Evolutionary conservation across 495 filamentous ascomycete species (phyloP).

Genomic region (Lasiosphaeria ovina): DNA sequence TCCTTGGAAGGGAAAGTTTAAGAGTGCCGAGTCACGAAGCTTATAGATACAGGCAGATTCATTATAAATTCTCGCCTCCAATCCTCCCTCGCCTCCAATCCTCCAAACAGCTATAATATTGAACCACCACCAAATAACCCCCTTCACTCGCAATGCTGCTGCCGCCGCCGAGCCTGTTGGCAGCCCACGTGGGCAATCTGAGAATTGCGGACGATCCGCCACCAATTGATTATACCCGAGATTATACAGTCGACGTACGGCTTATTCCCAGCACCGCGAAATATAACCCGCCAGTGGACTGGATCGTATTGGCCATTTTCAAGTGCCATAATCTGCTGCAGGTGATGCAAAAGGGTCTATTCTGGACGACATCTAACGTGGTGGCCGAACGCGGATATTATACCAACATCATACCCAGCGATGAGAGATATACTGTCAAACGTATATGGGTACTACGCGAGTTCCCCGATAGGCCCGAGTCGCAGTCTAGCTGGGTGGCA

Average conservation of each 20-base stretch:
- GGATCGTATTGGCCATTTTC: not conserved
- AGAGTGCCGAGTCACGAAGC: too few species aligned
- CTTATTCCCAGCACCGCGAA: not conserved
- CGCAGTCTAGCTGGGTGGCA: not conserved
- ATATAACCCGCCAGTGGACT: not conserved
- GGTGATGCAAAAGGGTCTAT: conserved; percentile 1
- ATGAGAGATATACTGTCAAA: not conserved
- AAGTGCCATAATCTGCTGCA: not conserved
- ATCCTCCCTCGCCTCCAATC: too few species aligned
- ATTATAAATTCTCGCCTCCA: too few species aligned
- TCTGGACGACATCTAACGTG: conserved; percentile 3
- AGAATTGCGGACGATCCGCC: not conserved
- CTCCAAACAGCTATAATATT: too few species aligned
- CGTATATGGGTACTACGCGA: not conserved
- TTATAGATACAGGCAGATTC: too few species aligned
- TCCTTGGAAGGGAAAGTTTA: too few species aligned
- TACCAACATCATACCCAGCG: not conserved
- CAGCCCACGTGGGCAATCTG: too few species aligned
- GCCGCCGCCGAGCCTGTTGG: too few species aligned
- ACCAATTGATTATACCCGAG: not conserved
- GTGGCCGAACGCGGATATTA: not conserved
- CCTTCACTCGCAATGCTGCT: too few species aligned
- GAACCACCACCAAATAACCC: too few species aligned
- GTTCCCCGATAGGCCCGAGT: conserved; percentile 1
- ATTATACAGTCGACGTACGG: not conserved